phyloP scores from a whole-genome alignment of 306 rosid genomes.

The Dalbergia oliveri region DNA sequence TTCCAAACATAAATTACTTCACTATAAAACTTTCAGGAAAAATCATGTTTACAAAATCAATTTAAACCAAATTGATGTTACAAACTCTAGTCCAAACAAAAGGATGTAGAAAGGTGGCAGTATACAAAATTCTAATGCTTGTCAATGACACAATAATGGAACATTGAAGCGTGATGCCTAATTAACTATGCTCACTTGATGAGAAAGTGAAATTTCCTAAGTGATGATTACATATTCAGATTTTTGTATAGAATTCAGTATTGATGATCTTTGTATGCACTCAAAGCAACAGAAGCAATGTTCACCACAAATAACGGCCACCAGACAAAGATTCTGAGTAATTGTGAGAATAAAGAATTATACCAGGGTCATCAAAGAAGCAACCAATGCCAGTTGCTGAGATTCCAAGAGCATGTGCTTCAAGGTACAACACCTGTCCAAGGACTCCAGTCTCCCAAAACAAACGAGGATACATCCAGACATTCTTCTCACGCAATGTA shows the following conservation, averaged over 20 bases:
- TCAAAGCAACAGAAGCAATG: background rate
- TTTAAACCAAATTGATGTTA: too few species aligned
- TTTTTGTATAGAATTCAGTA: background rate
- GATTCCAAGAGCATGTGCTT: slow-evolving; percentile 88
- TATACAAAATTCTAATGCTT: slow-evolving; percentile 17
- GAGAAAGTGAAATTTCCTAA: slow-evolving; percentile 14
- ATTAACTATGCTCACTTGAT: slow-evolving; percentile 4
- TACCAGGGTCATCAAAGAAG: slow-evolving; percentile 96
- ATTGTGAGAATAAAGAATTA: slow-evolving; percentile 28
- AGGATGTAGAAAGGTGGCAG: background rate
- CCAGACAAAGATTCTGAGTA: slow-evolving; percentile 30
- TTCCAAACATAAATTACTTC: too few species aligned
- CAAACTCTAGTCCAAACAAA: background rate
- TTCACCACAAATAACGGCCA: slow-evolving; percentile 18
- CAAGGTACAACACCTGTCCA: slow-evolving; percentile 95
- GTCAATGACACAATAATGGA: slow-evolving; percentile 7
- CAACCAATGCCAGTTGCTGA: slow-evolving; percentile 99
- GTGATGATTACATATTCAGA: background rate
- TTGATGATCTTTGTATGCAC: slow-evolving; percentile 5
- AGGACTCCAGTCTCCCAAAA: slow-evolving; percentile 99
- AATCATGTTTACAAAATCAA: too few species aligned
- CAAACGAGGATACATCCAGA: slow-evolving; percentile 91
- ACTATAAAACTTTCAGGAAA: too few species aligned
- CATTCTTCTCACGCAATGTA: slow-evolving; percentile 61
- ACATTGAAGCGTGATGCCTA: slow-evolving; percentile 1